phyloP scores from a whole-genome alignment of 768 basidiomycete genomes.

The Clitopilus passeckerianus region DNA sequence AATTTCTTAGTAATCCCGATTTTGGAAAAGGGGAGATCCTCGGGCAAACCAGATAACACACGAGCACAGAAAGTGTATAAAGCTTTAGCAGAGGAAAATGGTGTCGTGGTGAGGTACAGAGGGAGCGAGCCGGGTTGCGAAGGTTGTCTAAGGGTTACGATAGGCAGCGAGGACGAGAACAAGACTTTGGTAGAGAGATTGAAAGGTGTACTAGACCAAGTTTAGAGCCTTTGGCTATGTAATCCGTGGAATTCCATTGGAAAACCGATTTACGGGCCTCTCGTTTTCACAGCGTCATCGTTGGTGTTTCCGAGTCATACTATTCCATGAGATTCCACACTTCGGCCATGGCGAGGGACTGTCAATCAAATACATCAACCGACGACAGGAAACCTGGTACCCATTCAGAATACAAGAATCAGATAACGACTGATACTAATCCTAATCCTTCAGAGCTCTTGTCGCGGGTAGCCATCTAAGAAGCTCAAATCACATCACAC shows the following conservation, averaged over 20 bases:
- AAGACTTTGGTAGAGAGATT: constrained; percentile 50
- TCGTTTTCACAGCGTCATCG: too few species aligned
- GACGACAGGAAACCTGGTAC: too few species aligned
- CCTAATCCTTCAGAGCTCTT: too few species aligned
- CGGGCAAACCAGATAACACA: constrained; percentile 27
- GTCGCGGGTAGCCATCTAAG: too few species aligned
- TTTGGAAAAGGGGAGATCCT: constrained; percentile 29
- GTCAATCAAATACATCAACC: too few species aligned
- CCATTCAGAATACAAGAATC: too few species aligned
- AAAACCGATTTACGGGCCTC: too few species aligned
- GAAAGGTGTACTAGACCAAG: constrained; percentile 32
- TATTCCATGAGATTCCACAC: too few species aligned
- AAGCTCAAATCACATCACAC: too few species aligned
- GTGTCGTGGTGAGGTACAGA: constrained; percentile 88
- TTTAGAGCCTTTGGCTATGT: neutral
- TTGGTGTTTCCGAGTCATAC: too few species aligned
- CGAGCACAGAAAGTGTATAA: constrained; percentile 70
- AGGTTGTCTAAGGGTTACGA: constrained; percentile 85
- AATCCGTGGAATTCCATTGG: neutral
- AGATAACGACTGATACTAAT: too few species aligned
- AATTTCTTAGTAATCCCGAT: constrained; percentile 89
- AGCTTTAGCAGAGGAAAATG: constrained; percentile 75
- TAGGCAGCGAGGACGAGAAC: constrained; percentile 85
- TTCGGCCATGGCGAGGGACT: too few species aligned
- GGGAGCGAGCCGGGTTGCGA: constrained; percentile 83